These are phyloP conservation scores for Isoetes engelmannii DNA, from an alignment of 83 land plant species.

Conservation along the genomic window DNA sequence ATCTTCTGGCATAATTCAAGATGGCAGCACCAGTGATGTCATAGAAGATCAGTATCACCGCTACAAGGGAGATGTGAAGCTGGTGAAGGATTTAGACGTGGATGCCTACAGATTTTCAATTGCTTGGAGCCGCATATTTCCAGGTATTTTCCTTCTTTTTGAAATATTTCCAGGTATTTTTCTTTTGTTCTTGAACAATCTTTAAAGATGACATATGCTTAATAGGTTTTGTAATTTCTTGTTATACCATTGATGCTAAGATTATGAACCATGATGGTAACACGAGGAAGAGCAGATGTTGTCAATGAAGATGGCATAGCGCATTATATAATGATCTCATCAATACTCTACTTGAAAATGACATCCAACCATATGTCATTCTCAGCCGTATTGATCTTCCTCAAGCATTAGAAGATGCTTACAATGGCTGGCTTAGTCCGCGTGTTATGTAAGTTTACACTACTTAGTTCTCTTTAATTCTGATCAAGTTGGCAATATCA, in stretches of 20 bases:
- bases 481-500: too few species aligned
- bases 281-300: constrained; percentile 4
- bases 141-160: constrained; percentile 24
- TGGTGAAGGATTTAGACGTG: constrained; percentile 66
- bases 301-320: too few species aligned
- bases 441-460: too few species aligned
- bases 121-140: constrained; percentile 66
- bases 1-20: constrained; percentile 41
- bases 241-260: too few species aligned
- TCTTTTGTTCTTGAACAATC: background rate
- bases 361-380: background rate
- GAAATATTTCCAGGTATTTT: too few species aligned
- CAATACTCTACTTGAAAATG: too few species aligned
- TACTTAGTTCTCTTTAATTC: too few species aligned
- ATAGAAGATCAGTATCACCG: constrained; percentile 66
- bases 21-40: constrained; percentile 58
- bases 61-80: constrained; percentile 57
- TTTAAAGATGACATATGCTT: too few species aligned
- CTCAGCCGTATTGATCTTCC: background rate
- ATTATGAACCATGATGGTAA: background rate
- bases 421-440: too few species aligned
- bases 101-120: constrained; percentile 73
- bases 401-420: too few species aligned
- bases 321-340: too few species aligned
- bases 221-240: too few species aligned